Percentiles rank a stretch among this genome's conserved stretches.
Conservation (phyloP, 768 basidiomycete species). For the Lanmaoa rubissima region DNA sequence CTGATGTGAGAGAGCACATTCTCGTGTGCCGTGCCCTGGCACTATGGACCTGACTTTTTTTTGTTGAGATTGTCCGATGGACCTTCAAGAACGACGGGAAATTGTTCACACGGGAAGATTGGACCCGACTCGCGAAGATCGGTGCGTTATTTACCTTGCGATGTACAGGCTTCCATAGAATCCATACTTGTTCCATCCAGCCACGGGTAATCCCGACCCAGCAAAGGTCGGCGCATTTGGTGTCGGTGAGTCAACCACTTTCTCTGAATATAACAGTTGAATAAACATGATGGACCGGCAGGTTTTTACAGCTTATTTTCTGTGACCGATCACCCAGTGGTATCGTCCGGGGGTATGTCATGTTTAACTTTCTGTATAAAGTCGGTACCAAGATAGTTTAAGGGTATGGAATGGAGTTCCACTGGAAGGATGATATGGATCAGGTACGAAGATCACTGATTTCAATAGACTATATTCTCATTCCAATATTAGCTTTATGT, state of each 20-base stretch:
- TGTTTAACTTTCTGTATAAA: conserved; percentile 16
- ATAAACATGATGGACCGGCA: conserved; percentile 13
- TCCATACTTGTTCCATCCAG: conserved; percentile 35
- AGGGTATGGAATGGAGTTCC: conserved; percentile 90
- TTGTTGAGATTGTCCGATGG: conserved; percentile 68
- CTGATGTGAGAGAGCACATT: conserved; percentile 11
- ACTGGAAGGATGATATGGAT: conserved; percentile 76
- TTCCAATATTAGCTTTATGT: conserved; percentile 58
- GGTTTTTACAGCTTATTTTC: conserved; percentile 81
- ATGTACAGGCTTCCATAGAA: neutral
- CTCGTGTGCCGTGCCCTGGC: conserved; percentile 31
- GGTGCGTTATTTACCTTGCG: conserved; percentile 40
- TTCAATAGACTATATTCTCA: neutral
- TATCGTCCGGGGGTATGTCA: conserved; percentile 62
- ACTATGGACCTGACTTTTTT: conserved; percentile 1
- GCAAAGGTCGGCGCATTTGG: conserved; percentile 96
- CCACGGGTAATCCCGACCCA: conserved; percentile 92
- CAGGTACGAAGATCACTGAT: conserved; percentile 46
- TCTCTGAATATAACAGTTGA: neutral
- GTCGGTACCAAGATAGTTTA: conserved; percentile 2
- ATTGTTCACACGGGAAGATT: conserved; percentile 79
- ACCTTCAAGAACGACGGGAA: conserved; percentile 86
- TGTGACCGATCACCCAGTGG: conserved; percentile 69
- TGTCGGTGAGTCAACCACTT: conserved; percentile 48
- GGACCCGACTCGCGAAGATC: conserved; percentile 88